These are phyloP conservation scores for Pinus tabuliformis DNA, from an alignment of 75 land plant species.

Conservation along the genomic window DNA sequence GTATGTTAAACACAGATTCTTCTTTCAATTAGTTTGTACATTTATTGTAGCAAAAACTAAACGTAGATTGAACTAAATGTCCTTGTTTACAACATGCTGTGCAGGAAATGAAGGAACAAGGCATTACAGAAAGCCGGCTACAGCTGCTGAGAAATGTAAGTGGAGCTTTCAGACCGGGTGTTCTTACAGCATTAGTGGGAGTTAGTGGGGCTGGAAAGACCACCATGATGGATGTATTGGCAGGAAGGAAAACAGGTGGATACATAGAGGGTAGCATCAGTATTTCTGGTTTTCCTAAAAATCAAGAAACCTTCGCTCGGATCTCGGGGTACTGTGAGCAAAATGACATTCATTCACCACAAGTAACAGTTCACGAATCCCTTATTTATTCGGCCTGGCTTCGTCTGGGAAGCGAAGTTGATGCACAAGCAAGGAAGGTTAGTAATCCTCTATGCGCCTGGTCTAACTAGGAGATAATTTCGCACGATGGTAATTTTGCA, in stretches of 20 bases:
- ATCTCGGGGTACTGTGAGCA: constrained; percentile 83
- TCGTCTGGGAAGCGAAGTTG: constrained; percentile 50
- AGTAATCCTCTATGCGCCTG: background rate
- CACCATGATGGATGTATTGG: constrained; percentile 82
- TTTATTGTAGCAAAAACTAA: too few species aligned
- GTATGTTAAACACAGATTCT: constrained; percentile 27
- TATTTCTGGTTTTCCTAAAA: constrained; percentile 73
- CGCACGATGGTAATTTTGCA: too few species aligned
- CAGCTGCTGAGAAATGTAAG: constrained; percentile 62
- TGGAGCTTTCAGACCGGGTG: constrained; percentile 80
- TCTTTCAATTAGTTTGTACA: too few species aligned
- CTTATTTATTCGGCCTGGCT: constrained; percentile 76
- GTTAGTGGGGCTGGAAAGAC: constrained; percentile 90
- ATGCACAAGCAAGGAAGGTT: constrained; percentile 45
- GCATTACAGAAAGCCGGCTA: constrained; percentile 44
- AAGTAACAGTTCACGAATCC: constrained; percentile 74
- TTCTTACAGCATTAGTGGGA: constrained; percentile 77
- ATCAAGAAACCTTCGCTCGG: constrained; percentile 80
- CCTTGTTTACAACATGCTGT: background rate
- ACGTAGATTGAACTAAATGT: too few species aligned
- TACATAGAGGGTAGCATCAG: constrained; percentile 60
- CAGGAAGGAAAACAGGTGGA: constrained; percentile 87
- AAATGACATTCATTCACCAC: constrained; percentile 81
- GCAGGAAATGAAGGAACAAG: constrained; percentile 79
- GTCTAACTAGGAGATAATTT: too few species aligned